Evolutionary conservation across 192 early-diverging fungal species (phyloP).

Genomic region (Spizellomyces sp.): DNA sequence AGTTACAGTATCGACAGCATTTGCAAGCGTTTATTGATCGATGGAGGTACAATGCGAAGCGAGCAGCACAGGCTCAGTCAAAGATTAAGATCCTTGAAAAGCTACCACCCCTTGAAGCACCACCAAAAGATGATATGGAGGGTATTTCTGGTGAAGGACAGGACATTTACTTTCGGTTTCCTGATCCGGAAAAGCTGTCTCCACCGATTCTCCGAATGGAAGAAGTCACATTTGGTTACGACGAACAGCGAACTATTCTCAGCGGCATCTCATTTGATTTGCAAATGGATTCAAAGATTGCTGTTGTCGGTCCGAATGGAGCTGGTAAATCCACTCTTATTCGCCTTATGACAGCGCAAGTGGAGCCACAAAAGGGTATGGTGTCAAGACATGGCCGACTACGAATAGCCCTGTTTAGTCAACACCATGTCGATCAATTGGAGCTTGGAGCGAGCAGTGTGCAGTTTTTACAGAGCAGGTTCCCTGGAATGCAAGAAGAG

Average conservation of each 20-base stretch:
- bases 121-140: constrained; percentile 67
- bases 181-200: constrained; percentile 89
- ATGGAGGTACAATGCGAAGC: constrained; percentile 99
- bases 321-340: constrained; percentile 98
- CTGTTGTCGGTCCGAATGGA: constrained; percentile 99
- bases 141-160: constrained; percentile 69
- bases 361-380: constrained; percentile 77
- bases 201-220: constrained; percentile 97
- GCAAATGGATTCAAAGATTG: constrained; percentile 96
- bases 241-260: constrained; percentile 77
- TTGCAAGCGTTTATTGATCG: constrained; percentile 98
- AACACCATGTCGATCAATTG: constrained; percentile 98
- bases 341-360: constrained; percentile 83
- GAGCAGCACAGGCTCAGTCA: constrained; percentile 92
- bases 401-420: constrained; percentile 92
- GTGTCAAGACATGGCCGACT: constrained; percentile 92
- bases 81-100: constrained; percentile 99
- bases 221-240: constrained; percentile 89
- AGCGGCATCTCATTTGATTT: constrained; percentile 86
- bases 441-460: constrained; percentile 83
- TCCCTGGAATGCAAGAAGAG: constrained; percentile 90
- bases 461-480: constrained; percentile 84
- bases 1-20: constrained; percentile 90
- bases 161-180: constrained; percentile 85
- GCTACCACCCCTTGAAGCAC: constrained; percentile 85